A percentile compares a stretch with the other conserved stretches of the same genome.
These are phyloP conservation scores for Candida glaebosa DNA, from an alignment of 805 yeast species.

Conservation along the genomic window DNA sequence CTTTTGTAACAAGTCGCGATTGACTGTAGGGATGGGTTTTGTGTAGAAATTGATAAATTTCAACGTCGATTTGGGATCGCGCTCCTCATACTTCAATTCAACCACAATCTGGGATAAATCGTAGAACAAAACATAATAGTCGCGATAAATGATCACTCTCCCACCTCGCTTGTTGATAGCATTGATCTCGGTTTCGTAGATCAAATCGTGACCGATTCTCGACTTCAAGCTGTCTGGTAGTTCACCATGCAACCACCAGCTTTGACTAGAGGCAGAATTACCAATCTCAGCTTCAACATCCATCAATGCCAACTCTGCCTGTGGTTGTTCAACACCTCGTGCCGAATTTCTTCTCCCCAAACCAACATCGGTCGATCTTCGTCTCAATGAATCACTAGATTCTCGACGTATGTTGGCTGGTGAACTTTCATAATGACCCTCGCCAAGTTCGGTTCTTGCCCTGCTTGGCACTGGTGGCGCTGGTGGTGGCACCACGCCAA, in stretches of 20 bases:
- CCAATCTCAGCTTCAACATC: conserved; percentile 29
- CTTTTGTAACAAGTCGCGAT: conserved; percentile 47
- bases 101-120: conserved; percentile 68
- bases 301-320: conserved; percentile 24
- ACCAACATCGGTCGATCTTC: conserved; percentile 15
- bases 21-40: conserved; percentile 41
- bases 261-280: conserved; percentile 22
- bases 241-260: conserved; percentile 68
- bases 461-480: conserved; percentile 10
- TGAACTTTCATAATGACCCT: conserved; percentile 14
- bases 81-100: conserved; percentile 52
- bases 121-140: conserved; percentile 67
- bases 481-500: conserved; percentile 10
- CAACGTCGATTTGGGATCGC: conserved; percentile 52
- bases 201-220: conserved; percentile 45
- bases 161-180: conserved; percentile 55
- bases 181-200: conserved; percentile 64
- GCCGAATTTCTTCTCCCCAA: conserved; percentile 13
- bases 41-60: conserved; percentile 24
- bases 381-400: conserved; percentile 1
- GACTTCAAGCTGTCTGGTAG: conserved; percentile 52
- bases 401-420: conserved; percentile 9
- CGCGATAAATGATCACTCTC: conserved; percentile 47
- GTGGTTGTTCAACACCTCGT: conserved; percentile 18
- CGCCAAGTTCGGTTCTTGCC: conserved; percentile 12